Conservation (phyloP, 257 asterid species). For the Gentiana straminea region DNA sequence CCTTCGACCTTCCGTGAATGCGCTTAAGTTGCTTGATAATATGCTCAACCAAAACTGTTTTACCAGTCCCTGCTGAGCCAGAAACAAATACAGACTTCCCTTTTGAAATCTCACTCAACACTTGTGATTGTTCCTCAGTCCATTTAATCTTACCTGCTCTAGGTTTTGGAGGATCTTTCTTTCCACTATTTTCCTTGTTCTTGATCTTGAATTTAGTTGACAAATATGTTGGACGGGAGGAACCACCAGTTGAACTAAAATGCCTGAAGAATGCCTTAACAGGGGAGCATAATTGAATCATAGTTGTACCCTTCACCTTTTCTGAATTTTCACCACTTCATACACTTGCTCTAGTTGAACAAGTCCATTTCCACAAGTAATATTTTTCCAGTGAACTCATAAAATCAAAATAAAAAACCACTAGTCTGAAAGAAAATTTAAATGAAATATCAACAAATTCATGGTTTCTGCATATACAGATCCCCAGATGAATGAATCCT, state of each 20-base stretch:
- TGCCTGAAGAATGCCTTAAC: conserved; percentile 25
- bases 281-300: conserved; percentile 32
- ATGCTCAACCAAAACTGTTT: conserved; percentile 44
- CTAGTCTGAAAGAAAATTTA: too few species aligned
- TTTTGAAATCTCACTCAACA: conserved; percentile 35
- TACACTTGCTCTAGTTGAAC: neutral
- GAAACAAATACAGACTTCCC: conserved; percentile 57
- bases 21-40: conserved; percentile 34
- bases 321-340: neutral
- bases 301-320: neutral
- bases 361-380: too few species aligned
- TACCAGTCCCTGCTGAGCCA: conserved; percentile 83
- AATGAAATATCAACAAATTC: too few species aligned
- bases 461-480: too few species aligned
- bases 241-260: conserved; percentile 29
- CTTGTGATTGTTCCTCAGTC: conserved; percentile 53
- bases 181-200: conserved; percentile 15
- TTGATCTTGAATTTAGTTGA: conserved; percentile 5
- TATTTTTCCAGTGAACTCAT: too few species aligned
- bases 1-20: conserved; percentile 35
- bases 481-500: too few species aligned
- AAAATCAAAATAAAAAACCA: too few species aligned
- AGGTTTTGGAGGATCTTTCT: conserved; percentile 10
- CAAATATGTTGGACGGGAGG: conserved; percentile 4
- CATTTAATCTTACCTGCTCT: conserved; percentile 24